Evolutionary conservation across 2,329 filamentous ascomycete genomes (phyloP).

Genomic region (Beauveria sp.): DNA sequence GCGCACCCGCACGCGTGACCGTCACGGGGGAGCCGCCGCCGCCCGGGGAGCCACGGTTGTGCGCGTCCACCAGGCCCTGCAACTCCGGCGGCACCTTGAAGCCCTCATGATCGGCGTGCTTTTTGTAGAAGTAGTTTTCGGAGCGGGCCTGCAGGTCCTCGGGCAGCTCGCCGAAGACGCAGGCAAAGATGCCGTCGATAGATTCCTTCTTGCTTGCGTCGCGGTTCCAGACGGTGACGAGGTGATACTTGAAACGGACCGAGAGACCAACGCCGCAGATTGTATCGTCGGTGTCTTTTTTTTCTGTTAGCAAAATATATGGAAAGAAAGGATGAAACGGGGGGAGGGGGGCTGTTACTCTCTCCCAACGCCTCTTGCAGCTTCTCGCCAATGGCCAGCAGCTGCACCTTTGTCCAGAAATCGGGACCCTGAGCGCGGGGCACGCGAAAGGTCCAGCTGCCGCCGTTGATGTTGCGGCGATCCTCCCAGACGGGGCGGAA

Average conservation of each 20-base stretch:
- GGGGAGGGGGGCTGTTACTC: slow-evolving; percentile 39
- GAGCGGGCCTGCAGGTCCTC: slow-evolving; percentile 64
- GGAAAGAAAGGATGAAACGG: not conserved
- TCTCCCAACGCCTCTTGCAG: slow-evolving; percentile 66
- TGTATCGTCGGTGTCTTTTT: slow-evolving; percentile 56
- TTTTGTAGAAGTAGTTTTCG: slow-evolving; percentile 77
- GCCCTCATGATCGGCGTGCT: slow-evolving; percentile 78
- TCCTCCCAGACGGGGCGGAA: slow-evolving; percentile 79
- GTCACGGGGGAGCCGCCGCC: slow-evolving; percentile 14
- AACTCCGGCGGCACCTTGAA: slow-evolving; percentile 61
- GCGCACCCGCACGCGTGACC: slow-evolving; percentile 14
- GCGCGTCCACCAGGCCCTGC: slow-evolving; percentile 49
- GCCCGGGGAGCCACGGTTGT: slow-evolving; percentile 37
- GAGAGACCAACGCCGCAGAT: slow-evolving; percentile 85
- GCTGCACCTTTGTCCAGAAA: slow-evolving; percentile 74
- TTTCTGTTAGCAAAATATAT: not conserved
- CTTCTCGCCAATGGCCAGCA: slow-evolving; percentile 77
- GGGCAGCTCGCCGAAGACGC: slow-evolving; percentile 66
- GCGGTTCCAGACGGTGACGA: slow-evolving; percentile 91
- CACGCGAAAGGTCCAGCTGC: slow-evolving; percentile 88
- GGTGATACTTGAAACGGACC: slow-evolving; percentile 79
- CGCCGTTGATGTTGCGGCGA: slow-evolving; percentile 74
- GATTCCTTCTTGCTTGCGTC: slow-evolving; percentile 74
- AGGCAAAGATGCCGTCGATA: slow-evolving; percentile 64
- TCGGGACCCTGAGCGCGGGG: slow-evolving; percentile 65